Evolutionary conservation across 2,329 filamentous ascomycete species (phyloP).

Genomic region (Aspergillus candidus): DNA sequence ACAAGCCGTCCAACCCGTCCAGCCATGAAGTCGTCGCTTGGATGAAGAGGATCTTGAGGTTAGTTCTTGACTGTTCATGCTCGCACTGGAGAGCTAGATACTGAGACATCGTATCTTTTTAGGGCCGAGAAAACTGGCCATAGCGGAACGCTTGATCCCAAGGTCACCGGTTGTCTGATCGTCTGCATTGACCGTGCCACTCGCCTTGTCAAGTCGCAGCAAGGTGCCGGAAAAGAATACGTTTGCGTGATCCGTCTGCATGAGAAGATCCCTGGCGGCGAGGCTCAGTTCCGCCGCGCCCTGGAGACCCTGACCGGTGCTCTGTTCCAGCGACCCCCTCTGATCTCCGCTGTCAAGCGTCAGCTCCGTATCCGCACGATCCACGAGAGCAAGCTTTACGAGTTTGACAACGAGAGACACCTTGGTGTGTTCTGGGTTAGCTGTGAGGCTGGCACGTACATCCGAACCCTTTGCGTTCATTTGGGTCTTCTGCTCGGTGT

Average conservation of each 20-base stretch:
- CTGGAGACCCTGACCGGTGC: slow-evolving; percentile 95
- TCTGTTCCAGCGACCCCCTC: slow-evolving; percentile 90
- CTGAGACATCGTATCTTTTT: slow-evolving; percentile 15
- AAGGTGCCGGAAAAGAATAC: slow-evolving; percentile 98
- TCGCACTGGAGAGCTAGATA: not conserved
- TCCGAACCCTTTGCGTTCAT: slow-evolving; percentile 95
- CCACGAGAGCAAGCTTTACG: slow-evolving; percentile 90
- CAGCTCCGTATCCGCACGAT: slow-evolving; percentile 98
- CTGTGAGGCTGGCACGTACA: slow-evolving; percentile 97
- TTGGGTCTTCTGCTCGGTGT: slow-evolving; percentile 72
- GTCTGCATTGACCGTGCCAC: slow-evolving; percentile 96
- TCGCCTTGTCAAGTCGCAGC: slow-evolving; percentile 95
- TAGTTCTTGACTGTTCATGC: slow-evolving; percentile 24
- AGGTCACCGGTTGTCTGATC: slow-evolving; percentile 93
- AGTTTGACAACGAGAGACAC: slow-evolving; percentile 98
- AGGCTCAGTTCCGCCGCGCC: slow-evolving; percentile 86
- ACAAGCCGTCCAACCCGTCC: slow-evolving; percentile 95
- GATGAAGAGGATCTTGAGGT: slow-evolving; percentile 96
- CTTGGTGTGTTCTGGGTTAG: slow-evolving; percentile 98
- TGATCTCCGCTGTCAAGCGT: slow-evolving; percentile 98
- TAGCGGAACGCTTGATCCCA: slow-evolving; percentile 95
- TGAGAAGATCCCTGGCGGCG: slow-evolving; percentile 87
- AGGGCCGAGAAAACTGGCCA: slow-evolving; percentile 95
- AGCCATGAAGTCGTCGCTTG: slow-evolving; percentile 98
- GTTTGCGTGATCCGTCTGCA: slow-evolving; percentile 92